Conservation (phyloP, 106 monocot species). For the Dioscorea dumetorum region DNA sequence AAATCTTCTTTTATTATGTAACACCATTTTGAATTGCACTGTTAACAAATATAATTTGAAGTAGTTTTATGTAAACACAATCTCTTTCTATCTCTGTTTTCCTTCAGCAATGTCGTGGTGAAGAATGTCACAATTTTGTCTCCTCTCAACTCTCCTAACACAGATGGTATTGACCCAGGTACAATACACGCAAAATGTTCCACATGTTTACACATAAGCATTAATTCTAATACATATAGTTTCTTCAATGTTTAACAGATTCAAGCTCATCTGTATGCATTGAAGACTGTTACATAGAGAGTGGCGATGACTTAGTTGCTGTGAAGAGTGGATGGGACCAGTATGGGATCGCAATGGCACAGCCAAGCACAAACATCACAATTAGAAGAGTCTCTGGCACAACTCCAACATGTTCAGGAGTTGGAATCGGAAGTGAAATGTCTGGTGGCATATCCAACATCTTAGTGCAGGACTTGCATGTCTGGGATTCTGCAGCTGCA, state of each 20-base stretch:
- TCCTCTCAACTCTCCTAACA: constrained; percentile 81
- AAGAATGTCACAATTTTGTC: constrained; percentile 78
- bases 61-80: too few species aligned
- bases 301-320: constrained; percentile 87
- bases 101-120: constrained; percentile 72
- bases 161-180: constrained; percentile 98
- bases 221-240: too few species aligned
- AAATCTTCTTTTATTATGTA: too few species aligned
- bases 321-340: constrained; percentile 98
- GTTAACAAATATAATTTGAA: too few species aligned
- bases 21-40: too few species aligned
- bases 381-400: constrained; percentile 71
- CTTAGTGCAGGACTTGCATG: constrained; percentile 44
- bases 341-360: constrained; percentile 47
- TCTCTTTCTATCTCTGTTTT: background rate
- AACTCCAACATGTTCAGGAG: constrained; percentile 84
- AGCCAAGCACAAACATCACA: constrained; percentile 64
- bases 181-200: too few species aligned
- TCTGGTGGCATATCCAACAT: constrained; percentile 71
- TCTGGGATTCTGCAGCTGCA: constrained; percentile 69
- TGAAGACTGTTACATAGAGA: constrained; percentile 93
- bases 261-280: constrained; percentile 76
- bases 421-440: constrained; percentile 96
- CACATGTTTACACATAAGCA: too few species aligned
- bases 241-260: constrained; percentile 24